Base-by-base conservation (phyloP, 2,329 filamentous ascomycete species). In the Fusarium neocosmosporiellum region DNA sequence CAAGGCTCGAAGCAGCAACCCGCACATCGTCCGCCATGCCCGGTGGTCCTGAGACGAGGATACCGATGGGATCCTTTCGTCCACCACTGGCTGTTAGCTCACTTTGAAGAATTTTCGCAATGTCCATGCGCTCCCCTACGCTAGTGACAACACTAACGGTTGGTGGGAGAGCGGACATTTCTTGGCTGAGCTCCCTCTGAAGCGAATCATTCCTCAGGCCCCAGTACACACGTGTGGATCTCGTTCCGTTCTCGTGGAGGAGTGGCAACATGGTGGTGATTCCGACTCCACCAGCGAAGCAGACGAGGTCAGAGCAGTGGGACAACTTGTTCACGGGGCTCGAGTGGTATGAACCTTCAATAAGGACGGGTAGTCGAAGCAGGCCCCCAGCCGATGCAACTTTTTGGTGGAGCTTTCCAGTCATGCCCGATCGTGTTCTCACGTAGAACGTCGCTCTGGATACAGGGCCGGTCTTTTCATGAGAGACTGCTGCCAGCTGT, bases 281-380 rank as follows among this genome's bases (percentile, higher is more conserved):
- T 20, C 79, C 80, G 1, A 81, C 79, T 7, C 80, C 81, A 14
- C 81, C 80, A 1, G 79, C 79, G 11, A 82, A 76, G 46, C 74
- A 78, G 0, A 82, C n/a, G 2, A 80, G 39, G 3, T 67, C 74
- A 0, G 69, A 71, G 67, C 78, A 81, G 10, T 75, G 69, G 2
- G 69, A 60, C 7, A 81, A 66, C 20, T 78, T 69, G 3, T 70
- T 57, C 8, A 63, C 46, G 5, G 50, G 73, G 31, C 70, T 73
- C 39, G 74, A 69, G 37, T 77, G 68, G 71, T 80, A 74, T n/a
- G 81, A 73, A 0, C 74, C 79, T 22, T 81, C 79, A 10, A 80
- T 58, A 5, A 80, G 50, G 1, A 80, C 78, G 1, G 69, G 73
- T 10, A 81, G 55, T 2, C 66, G 66, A 36, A 73, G 24, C 0